A percentile compares a stretch with the other conserved stretches of the same genome.
phyloP scores from a whole-genome alignment of 345 rosid genomes.

The Populus alba region DNA sequence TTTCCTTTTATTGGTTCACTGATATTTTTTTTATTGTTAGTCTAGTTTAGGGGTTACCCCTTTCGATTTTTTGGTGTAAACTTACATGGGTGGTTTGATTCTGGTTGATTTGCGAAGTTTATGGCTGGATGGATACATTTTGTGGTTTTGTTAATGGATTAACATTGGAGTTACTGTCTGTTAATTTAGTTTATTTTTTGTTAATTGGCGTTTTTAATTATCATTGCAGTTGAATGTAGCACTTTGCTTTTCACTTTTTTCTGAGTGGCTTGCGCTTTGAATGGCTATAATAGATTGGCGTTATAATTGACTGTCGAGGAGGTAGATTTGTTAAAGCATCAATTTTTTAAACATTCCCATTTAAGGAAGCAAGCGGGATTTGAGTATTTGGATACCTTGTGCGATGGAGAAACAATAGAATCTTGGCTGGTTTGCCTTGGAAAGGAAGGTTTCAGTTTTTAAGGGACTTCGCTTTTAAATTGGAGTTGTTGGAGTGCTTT shows the following conservation, averaged over 20 bases:
- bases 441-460: too few species aligned
- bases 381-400: background rate
- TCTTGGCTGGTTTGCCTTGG: background rate
- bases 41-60: background rate
- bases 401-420: background rate
- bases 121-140: background rate
- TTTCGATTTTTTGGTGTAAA: background rate
- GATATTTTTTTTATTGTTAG: background rate
- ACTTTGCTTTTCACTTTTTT: background rate
- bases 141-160: background rate
- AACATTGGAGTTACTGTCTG: background rate
- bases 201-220: background rate
- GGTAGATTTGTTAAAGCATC: background rate
- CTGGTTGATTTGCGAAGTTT: background rate
- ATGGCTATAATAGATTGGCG: background rate
- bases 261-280: background rate
- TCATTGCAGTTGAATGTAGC: background rate
- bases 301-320: background rate
- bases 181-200: background rate
- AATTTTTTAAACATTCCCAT: background rate
- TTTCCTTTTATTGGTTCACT: background rate
- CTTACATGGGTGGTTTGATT: background rate
- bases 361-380: background rate
- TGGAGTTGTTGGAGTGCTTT: slow-evolving; percentile 4
- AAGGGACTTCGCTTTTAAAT: background rate